Conservation (phyloP, 2,329 filamentous ascomycete genomes). For the Pseudogymnoascus sp. region DNA sequence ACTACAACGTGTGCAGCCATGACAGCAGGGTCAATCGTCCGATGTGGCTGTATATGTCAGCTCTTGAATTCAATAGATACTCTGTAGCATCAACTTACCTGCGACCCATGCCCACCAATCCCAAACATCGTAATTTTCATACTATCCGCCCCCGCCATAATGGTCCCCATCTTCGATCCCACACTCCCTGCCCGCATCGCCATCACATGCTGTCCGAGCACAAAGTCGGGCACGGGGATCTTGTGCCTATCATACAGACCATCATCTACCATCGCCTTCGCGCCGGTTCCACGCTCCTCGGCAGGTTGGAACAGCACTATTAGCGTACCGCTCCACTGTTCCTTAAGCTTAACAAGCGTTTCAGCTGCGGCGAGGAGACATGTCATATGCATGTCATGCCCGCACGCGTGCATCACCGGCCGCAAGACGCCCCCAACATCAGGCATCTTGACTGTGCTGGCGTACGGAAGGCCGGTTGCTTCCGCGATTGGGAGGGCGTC, state of each 20-base stretch:
- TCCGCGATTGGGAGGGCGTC: constrained; percentile 55
- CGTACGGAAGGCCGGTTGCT: constrained; percentile 47
- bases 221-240: constrained; percentile 39
- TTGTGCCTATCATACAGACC: too few species aligned
- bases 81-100: neutral
- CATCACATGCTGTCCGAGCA: constrained; percentile 49
- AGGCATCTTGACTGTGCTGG: constrained; percentile 35
- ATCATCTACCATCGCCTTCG: too few species aligned
- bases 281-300: too few species aligned
- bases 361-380: constrained; percentile 49
- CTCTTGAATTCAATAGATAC: too few species aligned
- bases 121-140: constrained; percentile 35
- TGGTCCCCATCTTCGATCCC: constrained; percentile 26
- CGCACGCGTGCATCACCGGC: constrained; percentile 62
- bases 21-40: constrained; percentile 40
- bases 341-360: too few species aligned
- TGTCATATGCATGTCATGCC: constrained; percentile 60
- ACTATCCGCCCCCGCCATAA: constrained; percentile 32
- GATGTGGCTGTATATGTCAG: constrained; percentile 29
- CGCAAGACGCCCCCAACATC: constrained; percentile 40
- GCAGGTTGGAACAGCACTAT: too few species aligned
- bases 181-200: constrained; percentile 31
- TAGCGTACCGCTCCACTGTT: too few species aligned
- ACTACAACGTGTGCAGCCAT: constrained; percentile 37
- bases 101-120: constrained; percentile 36